These are phyloP conservation scores for Penicillium argentinense DNA, from an alignment of 495 filamentous ascomycete genomes.

Conservation along the genomic window DNA sequence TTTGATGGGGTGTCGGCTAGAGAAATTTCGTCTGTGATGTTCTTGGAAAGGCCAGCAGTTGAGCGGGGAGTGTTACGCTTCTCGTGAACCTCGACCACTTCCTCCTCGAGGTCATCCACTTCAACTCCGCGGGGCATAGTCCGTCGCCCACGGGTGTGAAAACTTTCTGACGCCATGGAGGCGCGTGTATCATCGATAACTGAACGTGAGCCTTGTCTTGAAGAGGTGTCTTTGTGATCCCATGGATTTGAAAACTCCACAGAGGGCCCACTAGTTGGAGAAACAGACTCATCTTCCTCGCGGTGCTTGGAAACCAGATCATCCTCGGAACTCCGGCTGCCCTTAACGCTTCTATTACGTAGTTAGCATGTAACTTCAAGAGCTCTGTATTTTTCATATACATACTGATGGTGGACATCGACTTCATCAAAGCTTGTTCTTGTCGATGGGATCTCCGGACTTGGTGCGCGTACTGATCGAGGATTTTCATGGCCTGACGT, in stretches of 20 bases:
- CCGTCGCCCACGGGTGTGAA: conserved; percentile 1
- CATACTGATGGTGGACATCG: conserved; percentile 47
- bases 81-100: conserved; percentile 34
- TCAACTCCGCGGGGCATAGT: neutral
- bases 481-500: conserved; percentile 21
- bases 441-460: conserved; percentile 32
- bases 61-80: conserved; percentile 3
- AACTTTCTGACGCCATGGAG: neutral
- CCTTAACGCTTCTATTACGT: conserved; percentile 1
- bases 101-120: conserved; percentile 6
- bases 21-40: conserved; percentile 21
- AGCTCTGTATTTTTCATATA: too few relatives aligned
- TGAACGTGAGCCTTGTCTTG: conserved; percentile 2
- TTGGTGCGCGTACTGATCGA: conserved; percentile 37
- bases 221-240: conserved; percentile 1
- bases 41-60: neutral
- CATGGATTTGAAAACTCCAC: conserved; percentile 20
- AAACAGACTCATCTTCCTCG: conserved; percentile 17
- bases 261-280: conserved; percentile 14
- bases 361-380: neutral
- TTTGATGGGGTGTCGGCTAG: conserved; percentile 18
- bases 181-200: conserved; percentile 5
- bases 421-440: conserved; percentile 45
- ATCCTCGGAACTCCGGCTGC: conserved; percentile 16
- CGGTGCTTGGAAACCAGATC: conserved; percentile 15